Evolutionary conservation across 2,329 filamentous ascomycete genomes (phyloP).

Genomic region (Zymoseptoria tritici): DNA sequence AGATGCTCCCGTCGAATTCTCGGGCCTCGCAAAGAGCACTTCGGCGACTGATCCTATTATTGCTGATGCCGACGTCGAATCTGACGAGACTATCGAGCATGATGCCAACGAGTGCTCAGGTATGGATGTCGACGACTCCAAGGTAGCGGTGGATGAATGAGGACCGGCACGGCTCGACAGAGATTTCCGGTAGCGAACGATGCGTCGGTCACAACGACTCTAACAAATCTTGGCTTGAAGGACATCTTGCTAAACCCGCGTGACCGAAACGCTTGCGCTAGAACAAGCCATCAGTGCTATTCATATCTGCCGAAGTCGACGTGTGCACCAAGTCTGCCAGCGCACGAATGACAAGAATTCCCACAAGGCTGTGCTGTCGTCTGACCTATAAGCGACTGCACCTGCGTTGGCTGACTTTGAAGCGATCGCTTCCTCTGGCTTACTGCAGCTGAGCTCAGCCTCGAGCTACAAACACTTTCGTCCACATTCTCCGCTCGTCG

Average conservation of each 20-base stretch:
- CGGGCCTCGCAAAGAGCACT: not conserved
- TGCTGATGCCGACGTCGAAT: not conserved
- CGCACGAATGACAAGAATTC: not conserved
- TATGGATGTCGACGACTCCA: constrained; percentile 13
- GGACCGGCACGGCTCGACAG: not conserved
- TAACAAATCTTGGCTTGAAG: not conserved
- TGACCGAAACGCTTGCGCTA: not conserved
- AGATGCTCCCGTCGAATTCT: constrained; percentile 16
- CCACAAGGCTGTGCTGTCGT: not conserved
- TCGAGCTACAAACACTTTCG: not conserved
- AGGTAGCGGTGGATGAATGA: constrained; percentile 2
- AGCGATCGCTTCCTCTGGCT: not conserved
- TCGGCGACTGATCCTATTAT: constrained; percentile 2
- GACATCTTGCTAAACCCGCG: not conserved
- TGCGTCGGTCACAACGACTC: not conserved
- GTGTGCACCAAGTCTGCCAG: not conserved
- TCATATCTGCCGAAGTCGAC: not conserved
- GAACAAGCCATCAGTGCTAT: not conserved
- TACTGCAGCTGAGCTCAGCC: not conserved
- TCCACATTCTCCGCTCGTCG: too few relatives aligned
- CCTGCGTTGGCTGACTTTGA: not conserved
- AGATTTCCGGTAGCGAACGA: not conserved
- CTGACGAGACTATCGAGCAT: not conserved
- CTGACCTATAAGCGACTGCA: too few relatives aligned
- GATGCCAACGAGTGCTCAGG: not conserved